These are phyloP conservation scores for Rhytidiadelphus loreus DNA, from an alignment of 225 moss, liverwort and hornwort species.

Conservation along the genomic window DNA sequence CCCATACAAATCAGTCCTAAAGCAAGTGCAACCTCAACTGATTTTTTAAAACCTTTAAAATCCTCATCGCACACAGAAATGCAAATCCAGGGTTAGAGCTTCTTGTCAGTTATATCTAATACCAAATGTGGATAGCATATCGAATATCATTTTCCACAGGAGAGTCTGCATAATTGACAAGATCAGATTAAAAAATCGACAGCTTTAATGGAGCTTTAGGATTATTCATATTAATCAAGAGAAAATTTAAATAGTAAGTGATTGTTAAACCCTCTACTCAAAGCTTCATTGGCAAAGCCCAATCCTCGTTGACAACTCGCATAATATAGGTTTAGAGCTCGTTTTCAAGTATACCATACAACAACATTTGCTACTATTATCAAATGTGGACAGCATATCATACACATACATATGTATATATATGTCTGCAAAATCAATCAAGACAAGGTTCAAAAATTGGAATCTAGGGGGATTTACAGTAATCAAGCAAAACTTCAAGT, in stretches of 20 bases:
- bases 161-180: background rate
- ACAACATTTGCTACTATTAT: background rate
- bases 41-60: background rate
- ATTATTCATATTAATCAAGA: background rate
- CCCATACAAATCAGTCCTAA: background rate
- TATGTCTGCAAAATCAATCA: background rate
- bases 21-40: background rate
- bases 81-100: background rate
- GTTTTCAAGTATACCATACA: background rate
- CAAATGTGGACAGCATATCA: background rate
- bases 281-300: background rate
- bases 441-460: background rate
- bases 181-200: background rate
- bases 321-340: background rate
- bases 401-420: too few relatives aligned
- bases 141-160: background rate
- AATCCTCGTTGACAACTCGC: background rate
- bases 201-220: background rate
- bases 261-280: background rate
- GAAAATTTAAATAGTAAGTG: background rate
- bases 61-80: background rate
- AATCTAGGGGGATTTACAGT: background rate
- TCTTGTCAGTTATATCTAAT: background rate
- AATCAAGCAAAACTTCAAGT: background rate
- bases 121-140: background rate